These are phyloP conservation scores for Beta macrorhiza DNA, from an alignment of 179 eudicot genomes.

Conservation along the genomic window DNA sequence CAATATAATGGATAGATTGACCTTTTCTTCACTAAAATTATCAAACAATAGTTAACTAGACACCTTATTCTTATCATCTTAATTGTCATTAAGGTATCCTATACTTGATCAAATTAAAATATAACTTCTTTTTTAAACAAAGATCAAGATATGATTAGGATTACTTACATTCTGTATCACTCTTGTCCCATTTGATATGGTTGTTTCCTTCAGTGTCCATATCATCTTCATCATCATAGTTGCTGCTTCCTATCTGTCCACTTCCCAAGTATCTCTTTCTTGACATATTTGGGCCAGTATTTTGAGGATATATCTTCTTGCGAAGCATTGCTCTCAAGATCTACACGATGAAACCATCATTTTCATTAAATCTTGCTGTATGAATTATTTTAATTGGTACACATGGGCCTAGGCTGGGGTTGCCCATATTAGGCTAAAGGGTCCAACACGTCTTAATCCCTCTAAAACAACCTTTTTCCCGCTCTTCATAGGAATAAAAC, in stretches of 20 bases:
- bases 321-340: slow-evolving; percentile 61
- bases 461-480: no score
- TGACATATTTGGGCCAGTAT: slow-evolving; percentile 32
- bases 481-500: no score
- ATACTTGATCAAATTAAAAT: neutral
- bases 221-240: slow-evolving; percentile 27
- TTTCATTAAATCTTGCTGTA: neutral
- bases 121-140: neutral
- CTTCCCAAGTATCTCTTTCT: slow-evolving; percentile 41
- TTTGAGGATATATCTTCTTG: slow-evolving; percentile 79
- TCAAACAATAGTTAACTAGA: no score
- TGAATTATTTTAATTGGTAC: no score
- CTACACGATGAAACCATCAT: slow-evolving; percentile 32
- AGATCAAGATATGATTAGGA: neutral
- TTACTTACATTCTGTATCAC: slow-evolving; percentile 78
- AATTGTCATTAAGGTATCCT: no score
- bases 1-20: no score
- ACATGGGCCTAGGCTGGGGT: no score
- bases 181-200: slow-evolving; percentile 75
- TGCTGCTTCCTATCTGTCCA: neutral
- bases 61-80: no score
- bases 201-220: slow-evolving; percentile 34
- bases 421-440: no score
- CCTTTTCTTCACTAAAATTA: no score
- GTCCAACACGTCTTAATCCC: no score